Evolutionary conservation across 2,329 filamentous ascomycete genomes (phyloP), one percentile per base, ranked within the genome.

Genomic region (Cladobotryum protrusum): DNA sequence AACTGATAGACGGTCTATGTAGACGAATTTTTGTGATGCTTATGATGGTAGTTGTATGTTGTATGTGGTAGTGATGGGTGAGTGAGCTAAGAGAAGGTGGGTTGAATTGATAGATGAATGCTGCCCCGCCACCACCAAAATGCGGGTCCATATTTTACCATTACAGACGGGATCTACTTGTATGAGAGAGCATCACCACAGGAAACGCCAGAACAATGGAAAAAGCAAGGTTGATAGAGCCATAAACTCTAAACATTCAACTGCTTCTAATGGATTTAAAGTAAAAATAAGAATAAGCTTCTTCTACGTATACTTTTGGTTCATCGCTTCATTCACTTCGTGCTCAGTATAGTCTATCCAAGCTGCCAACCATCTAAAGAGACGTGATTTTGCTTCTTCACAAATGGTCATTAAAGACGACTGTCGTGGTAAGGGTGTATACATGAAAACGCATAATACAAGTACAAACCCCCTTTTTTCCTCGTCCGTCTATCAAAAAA

Each of bases 361-460:
- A 29, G 11, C 24, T 29, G 24, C 24, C 6, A 8, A 29, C 24
- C 13, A 37, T 6, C n/a, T 13, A 14, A 37, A 9, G 35, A 14
- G 35, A 11, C 17, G 35, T 17, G 17, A 40, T 32, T 11, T 15
- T 6, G 12, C n/a, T 45, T 47, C 13, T 18, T 49, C 32, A 43
- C 47, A 43, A 37, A 47, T 37, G 37, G 36, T 49, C 61, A 63
- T 65, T 60, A 63, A 58, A 57, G 57, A 54, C 45, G 57, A 54
- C 45, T 59, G 54, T 52, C 57, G 54, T 59, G 57, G 46, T 55
- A 55, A 57, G 59, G 60, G 59, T 67, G 60, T 64, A 64, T 67
- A 67, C 66, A 67, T 61, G 61, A 61, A 61, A 64, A 63, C 61
- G 61, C 57, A 61, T 60, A 67, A 67, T 71, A 72, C 63, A 68